phyloP scores from a whole-genome alignment of 805 yeast genomes.

The Hanseniaspora lindneri region DNA sequence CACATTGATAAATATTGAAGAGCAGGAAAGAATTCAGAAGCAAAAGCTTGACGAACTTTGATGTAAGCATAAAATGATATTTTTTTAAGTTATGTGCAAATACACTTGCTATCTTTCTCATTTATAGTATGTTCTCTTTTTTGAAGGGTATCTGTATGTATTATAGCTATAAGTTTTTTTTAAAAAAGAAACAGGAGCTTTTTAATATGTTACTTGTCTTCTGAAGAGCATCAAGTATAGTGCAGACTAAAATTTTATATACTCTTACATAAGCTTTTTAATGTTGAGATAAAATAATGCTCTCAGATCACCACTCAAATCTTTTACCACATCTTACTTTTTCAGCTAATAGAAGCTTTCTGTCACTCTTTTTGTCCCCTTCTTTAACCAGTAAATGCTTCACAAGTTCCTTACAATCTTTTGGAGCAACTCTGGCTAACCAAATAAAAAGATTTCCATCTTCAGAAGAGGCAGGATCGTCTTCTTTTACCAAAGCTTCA shows the following conservation, averaged over 20 bases:
- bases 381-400: conserved; percentile 54
- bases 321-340: conserved; percentile 41
- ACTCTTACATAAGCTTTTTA: background rate
- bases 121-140: too few species aligned
- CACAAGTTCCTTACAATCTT: conserved; percentile 60
- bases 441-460: conserved; percentile 50
- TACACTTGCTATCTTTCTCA: too few species aligned
- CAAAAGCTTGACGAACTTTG: conserved; percentile 7
- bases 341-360: conserved; percentile 58
- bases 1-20: conserved; percentile 5
- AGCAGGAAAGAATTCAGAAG: conserved; percentile 1
- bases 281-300: too few species aligned
- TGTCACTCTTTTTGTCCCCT: conserved; percentile 38
- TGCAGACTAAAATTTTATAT: too few species aligned
- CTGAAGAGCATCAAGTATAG: too few species aligned
- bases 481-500: conserved; percentile 37
- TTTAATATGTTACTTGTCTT: too few species aligned
- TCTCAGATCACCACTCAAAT: conserved; percentile 38
- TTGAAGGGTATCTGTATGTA: too few species aligned
- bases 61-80: too few species aligned
- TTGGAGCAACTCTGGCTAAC: conserved; percentile 78
- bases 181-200: too few species aligned
- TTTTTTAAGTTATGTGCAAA: too few species aligned
- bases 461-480: background rate
- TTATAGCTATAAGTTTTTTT: too few species aligned